A percentile compares a stretch with the other conserved stretches of the same genome.
Evolutionary conservation across 768 basidiomycete species (phyloP).

Genomic region (Suillus subaureus): DNA sequence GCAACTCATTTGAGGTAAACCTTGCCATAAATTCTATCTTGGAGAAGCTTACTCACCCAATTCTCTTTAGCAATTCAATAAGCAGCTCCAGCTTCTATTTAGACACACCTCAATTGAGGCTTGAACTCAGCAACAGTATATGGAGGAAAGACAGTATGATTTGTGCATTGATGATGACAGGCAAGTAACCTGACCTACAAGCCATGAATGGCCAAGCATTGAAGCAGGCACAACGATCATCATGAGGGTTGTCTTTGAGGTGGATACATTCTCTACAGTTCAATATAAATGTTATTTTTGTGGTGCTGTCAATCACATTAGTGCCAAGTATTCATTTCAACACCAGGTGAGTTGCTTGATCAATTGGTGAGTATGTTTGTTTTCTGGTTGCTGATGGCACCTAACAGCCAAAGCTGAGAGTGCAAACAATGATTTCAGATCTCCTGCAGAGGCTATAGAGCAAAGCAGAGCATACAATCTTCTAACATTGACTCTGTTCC

Average conservation of each 20-base stretch:
- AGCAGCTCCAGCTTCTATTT: slow-evolving; percentile 19
- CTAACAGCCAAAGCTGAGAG: slow-evolving; percentile 14
- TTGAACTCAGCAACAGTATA: slow-evolving; percentile 24
- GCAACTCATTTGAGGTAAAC: too few species aligned
- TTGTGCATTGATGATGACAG: slow-evolving; percentile 26
- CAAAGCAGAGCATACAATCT: background rate
- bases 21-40: too few species aligned
- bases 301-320: background rate
- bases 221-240: slow-evolving; percentile 29
- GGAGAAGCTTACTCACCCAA: background rate
- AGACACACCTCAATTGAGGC: slow-evolving; percentile 19
- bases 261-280: slow-evolving; percentile 8
- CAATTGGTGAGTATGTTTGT: slow-evolving; percentile 22
- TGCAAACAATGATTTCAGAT: slow-evolving; percentile 32
- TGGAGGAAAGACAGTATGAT: slow-evolving; percentile 28
- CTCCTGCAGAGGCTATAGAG: background rate
- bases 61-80: slow-evolving; percentile 24
- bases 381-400: slow-evolving; percentile 4
- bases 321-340: slow-evolving; percentile 14
- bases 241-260: slow-evolving; percentile 28
- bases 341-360: slow-evolving; percentile 24
- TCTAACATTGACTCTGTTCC: too few species aligned
- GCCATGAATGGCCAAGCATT: slow-evolving; percentile 26
- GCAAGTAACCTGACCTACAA: slow-evolving; percentile 26
- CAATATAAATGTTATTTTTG: slow-evolving; percentile 25